Conservation (phyloP, 495 filamentous ascomycete genomes). For the Staphylotrichum longicolle region DNA sequence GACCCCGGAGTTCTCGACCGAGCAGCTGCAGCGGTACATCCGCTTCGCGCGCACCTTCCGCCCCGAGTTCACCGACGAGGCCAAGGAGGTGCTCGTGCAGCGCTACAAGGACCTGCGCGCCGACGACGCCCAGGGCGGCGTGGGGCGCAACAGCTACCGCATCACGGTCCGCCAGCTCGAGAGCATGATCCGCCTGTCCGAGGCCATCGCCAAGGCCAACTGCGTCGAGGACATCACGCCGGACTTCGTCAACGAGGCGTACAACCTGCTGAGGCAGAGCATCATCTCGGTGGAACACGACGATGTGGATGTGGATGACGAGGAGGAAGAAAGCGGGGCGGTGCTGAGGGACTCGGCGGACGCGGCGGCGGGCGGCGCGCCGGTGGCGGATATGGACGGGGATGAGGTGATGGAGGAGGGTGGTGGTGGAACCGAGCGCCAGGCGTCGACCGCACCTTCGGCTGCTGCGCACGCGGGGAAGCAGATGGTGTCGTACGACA, state of each 20-base stretch:
- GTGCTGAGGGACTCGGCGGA: slow-evolving; percentile 41
- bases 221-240: slow-evolving; percentile 88
- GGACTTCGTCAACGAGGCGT: slow-evolving; percentile 86
- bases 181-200: slow-evolving; percentile 87
- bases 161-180: slow-evolving; percentile 97
- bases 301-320: slow-evolving; percentile 93
- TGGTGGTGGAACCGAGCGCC: slow-evolving; percentile 35
- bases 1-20: slow-evolving; percentile 88
- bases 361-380: slow-evolving; percentile 29
- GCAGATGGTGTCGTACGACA: slow-evolving; percentile 92
- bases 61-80: slow-evolving; percentile 86
- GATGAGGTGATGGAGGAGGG: slow-evolving; percentile 69
- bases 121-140: slow-evolving; percentile 91
- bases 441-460: slow-evolving; percentile 35
- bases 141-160: slow-evolving; percentile 88
- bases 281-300: slow-evolving; percentile 99
- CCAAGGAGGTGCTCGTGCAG: slow-evolving; percentile 78
- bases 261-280: slow-evolving; percentile 80
- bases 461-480: slow-evolving; percentile 42
- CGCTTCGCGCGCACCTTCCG: slow-evolving; percentile 94
- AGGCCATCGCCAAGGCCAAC: slow-evolving; percentile 96
- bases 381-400: slow-evolving; percentile 57
- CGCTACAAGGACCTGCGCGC: slow-evolving; percentile 95
- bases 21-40: slow-evolving; percentile 96
- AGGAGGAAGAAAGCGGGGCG: slow-evolving; percentile 56